A percentile compares a stretch with the other conserved stretches of the same genome.
Evolutionary conservation across 495 filamentous ascomycete species (phyloP).

Genomic region (Hypoxylon crocopeplum): DNA sequence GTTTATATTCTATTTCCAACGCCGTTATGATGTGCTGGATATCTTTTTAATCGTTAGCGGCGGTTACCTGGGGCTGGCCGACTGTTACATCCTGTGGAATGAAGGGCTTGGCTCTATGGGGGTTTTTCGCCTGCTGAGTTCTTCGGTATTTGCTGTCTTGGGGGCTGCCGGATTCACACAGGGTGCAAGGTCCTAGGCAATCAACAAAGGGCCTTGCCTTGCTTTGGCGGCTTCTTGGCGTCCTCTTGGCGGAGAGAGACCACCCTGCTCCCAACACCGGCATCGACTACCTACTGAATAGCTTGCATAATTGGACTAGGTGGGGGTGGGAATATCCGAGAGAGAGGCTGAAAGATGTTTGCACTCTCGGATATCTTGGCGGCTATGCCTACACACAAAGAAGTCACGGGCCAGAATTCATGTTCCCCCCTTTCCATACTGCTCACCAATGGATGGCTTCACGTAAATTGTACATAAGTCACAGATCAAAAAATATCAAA

Average conservation of each 20-base stretch:
- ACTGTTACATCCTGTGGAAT: slow-evolving; percentile 8
- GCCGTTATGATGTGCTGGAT: slow-evolving; percentile 12
- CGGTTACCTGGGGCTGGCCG: slow-evolving; percentile 11
- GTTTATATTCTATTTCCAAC: slow-evolving; percentile 21
- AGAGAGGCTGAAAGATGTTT: too few relatives aligned
- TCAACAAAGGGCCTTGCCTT: slow-evolving; percentile 1
- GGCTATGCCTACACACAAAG: too few relatives aligned
- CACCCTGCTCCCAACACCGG: not conserved
- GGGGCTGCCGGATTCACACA: slow-evolving; percentile 8
- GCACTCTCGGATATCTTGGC: too few relatives aligned
- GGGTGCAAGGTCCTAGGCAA: slow-evolving; percentile 9
- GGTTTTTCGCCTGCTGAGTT: slow-evolving; percentile 10
- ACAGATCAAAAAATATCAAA: not conserved
- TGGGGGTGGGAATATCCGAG: not conserved
- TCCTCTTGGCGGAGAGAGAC: slow-evolving; percentile 2
- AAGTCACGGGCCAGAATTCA: not conserved
- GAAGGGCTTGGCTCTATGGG: slow-evolving; percentile 7
- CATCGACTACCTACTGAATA: not conserved
- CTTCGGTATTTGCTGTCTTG: slow-evolving; percentile 12
- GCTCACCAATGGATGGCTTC: not conserved
- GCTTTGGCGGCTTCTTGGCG: not conserved
- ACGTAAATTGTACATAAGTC: not conserved
- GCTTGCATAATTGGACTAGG: not conserved
- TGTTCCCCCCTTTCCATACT: not conserved
- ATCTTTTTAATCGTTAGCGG: slow-evolving; percentile 8